Conservation (phyloP, 1,284 basidiomycete genomes). For the Apiotrichum domesticum region DNA sequence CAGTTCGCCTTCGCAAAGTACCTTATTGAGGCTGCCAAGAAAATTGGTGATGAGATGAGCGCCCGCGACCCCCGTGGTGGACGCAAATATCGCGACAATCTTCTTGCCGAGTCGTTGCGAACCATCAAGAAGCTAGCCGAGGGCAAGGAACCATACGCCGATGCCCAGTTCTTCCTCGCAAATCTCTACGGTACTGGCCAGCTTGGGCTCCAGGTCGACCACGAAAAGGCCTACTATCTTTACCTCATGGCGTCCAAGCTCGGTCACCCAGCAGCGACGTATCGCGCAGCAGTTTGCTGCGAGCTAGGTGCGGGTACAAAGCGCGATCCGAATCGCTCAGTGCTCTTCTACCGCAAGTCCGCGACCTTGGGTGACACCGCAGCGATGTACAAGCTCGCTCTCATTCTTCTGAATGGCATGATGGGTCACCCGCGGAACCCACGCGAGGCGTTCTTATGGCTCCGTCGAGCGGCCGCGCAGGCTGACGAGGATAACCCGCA, state of each 20-base stretch:
- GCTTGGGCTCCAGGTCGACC: constrained; percentile 89
- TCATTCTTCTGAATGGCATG: constrained; percentile 82
- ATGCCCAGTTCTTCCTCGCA: constrained; percentile 99
- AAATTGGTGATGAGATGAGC: constrained; percentile 76
- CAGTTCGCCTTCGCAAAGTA: constrained; percentile 97
- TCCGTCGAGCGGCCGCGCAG: constrained; percentile 89
- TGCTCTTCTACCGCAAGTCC: constrained; percentile 94
- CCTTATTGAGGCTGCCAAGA: constrained; percentile 97
- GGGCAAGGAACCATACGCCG: constrained; percentile 68
- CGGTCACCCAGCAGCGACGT: constrained; percentile 90
- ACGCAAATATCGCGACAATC: constrained; percentile 82
- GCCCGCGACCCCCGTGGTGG: constrained; percentile 39
- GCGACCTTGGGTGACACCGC: constrained; percentile 93
- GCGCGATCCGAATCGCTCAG: constrained; percentile 77
- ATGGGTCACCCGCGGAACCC: constrained; percentile 79
- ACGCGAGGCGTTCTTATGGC: constrained; percentile 89
- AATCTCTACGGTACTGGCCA: constrained; percentile 96
- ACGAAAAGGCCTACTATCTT: constrained; percentile 96
- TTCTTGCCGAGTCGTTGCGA: constrained; percentile 85
- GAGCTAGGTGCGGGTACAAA: constrained; percentile 99
- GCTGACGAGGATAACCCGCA: constrained; percentile 99
- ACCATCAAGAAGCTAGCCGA: constrained; percentile 71
- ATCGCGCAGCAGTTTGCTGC: constrained; percentile 97
- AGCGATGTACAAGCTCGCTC: constrained; percentile 98
- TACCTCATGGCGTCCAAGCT: constrained; percentile 97